These are phyloP conservation scores for Eremomyces bilateralis DNA, from an alignment of 495 filamentous ascomycete genomes.

Conservation along the genomic window DNA sequence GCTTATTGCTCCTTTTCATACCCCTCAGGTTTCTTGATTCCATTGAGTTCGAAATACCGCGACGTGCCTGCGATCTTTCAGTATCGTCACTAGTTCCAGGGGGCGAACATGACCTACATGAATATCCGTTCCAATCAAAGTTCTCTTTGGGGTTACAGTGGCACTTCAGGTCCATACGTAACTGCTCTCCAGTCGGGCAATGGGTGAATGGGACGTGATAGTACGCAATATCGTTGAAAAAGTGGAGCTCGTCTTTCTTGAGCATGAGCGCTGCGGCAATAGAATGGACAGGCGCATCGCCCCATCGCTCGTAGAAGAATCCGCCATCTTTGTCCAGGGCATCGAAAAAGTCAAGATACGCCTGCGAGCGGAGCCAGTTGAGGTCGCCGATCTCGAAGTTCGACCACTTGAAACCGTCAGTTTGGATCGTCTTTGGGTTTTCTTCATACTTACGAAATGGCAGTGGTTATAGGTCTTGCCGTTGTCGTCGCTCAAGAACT, in stretches of 20 bases:
- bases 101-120: constrained; percentile 42
- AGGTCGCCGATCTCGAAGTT: constrained; percentile 44
- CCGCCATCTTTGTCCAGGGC: constrained; percentile 34
- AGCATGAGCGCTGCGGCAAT: constrained; percentile 75
- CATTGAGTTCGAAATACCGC: constrained; percentile 62
- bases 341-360: constrained; percentile 34
- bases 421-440: no score
- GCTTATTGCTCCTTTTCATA: constrained; percentile 34
- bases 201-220: constrained; percentile 98
- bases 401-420: no score
- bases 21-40: constrained; percentile 58
- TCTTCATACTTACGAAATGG: constrained; percentile 60
- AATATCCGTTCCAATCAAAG: constrained; percentile 97
- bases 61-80: constrained; percentile 37
- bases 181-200: constrained; percentile 74
- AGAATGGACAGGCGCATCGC: constrained; percentile 54
- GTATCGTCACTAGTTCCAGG: neutral
- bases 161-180: constrained; percentile 61
- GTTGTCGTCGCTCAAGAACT: constrained; percentile 73
- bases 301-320: constrained; percentile 41
- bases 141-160: constrained; percentile 89
- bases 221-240: constrained; percentile 97
- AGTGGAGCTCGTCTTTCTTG: constrained; percentile 83
- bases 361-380: constrained; percentile 32
- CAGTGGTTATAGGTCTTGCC: constrained; percentile 81